phyloP scores from a whole-genome alignment of 192 early-diverging fungal species.

The Mortierella alpina region DNA sequence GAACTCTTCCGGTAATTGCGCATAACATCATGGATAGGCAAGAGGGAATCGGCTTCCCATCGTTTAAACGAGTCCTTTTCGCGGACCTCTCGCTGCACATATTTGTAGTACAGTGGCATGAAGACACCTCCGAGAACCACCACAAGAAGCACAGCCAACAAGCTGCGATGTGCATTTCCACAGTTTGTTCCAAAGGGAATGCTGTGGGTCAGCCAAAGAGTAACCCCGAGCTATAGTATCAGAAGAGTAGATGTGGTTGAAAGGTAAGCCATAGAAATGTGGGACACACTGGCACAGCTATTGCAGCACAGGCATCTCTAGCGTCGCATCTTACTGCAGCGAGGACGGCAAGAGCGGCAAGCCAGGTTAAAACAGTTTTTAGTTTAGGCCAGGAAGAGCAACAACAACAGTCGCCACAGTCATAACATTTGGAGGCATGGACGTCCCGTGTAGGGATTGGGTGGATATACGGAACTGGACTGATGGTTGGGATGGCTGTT shows the following conservation, averaged over 20 bases:
- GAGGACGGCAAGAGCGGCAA: constrained; percentile 3
- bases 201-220: constrained; percentile 7
- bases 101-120: constrained; percentile 26
- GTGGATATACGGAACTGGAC: no score
- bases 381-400: not conserved
- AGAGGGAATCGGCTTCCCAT: not conserved
- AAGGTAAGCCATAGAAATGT: not conserved
- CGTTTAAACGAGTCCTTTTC: not conserved
- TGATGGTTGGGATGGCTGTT: no score
- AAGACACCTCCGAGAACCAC: constrained; percentile 11
- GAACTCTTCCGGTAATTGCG: constrained; percentile 6
- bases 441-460: no score
- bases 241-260: not conserved
- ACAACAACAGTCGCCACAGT: not conserved
- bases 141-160: constrained; percentile 11
- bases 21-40: not conserved
- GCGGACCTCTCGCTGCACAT: constrained; percentile 12
- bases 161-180: constrained; percentile 25
- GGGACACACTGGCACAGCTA: not conserved
- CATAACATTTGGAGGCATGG: no score
- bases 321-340: constrained; percentile 10
- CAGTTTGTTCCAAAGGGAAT: constrained; percentile 26
- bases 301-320: no score
- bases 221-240: constrained; percentile 14
- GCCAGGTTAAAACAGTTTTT: not conserved